Evolutionary conservation across 2,329 filamentous ascomycete genomes (phyloP).

Genomic region (Aspergillus tubingensis): DNA sequence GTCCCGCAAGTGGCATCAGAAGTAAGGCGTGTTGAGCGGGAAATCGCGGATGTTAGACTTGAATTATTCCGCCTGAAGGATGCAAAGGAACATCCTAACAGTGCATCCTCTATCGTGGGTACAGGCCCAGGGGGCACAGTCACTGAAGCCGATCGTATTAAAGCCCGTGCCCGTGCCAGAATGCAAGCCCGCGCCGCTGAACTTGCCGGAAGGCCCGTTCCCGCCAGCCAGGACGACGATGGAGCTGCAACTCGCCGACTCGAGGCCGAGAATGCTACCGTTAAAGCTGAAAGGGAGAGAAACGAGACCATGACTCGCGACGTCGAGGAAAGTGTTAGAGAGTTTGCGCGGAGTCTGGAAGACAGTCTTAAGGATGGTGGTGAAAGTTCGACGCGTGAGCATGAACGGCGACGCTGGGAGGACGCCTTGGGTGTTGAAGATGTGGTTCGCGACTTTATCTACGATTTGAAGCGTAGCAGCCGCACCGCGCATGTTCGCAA

Average conservation of each 20-base stretch:
- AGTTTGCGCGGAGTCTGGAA: slow-evolving; percentile 82
- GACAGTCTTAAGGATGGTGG: slow-evolving; percentile 81
- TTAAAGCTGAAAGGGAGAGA: slow-evolving; percentile 82
- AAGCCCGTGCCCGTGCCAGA: slow-evolving; percentile 93
- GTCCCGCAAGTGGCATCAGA: slow-evolving; percentile 90
- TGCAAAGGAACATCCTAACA: slow-evolving; percentile 84
- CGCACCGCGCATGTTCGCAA: slow-evolving; percentile 70
- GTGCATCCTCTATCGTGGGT: slow-evolving; percentile 78
- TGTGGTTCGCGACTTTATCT: slow-evolving; percentile 96
- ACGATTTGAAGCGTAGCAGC: slow-evolving; percentile 86
- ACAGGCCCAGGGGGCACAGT: slow-evolving; percentile 88
- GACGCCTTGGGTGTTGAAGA: slow-evolving; percentile 95
- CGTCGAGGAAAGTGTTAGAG: slow-evolving; percentile 91
- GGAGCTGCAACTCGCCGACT: slow-evolving; percentile 78
- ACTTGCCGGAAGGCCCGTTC: slow-evolving; percentile 78
- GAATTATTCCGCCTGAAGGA: slow-evolving; percentile 93
- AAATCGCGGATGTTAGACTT: slow-evolving; percentile 85
- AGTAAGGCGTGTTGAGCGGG: slow-evolving; percentile 85
- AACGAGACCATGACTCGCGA: slow-evolving; percentile 97
- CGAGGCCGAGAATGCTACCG: slow-evolving; percentile 81
- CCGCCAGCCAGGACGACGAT: slow-evolving; percentile 68
- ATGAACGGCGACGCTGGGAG: slow-evolving; percentile 92
- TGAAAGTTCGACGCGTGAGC: slow-evolving; percentile 75
- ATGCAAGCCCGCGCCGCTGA: slow-evolving; percentile 98
- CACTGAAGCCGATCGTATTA: slow-evolving; percentile 91